Base-by-base conservation (phyloP, 1,284 basidiomycete genomes). In the Ceratobasidium sp. region DNA sequence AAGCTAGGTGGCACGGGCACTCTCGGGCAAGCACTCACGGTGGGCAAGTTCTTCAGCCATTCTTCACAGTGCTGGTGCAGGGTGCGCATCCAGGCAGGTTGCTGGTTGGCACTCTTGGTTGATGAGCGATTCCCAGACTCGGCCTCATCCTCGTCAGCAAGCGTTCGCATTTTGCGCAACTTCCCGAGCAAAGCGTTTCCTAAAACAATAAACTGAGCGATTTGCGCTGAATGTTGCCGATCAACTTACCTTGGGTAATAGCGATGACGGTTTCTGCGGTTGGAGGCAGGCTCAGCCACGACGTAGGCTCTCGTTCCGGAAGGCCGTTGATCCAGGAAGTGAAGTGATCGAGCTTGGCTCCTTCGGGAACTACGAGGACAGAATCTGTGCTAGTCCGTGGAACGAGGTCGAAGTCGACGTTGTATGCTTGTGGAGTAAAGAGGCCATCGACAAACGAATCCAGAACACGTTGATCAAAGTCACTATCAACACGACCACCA, bases 201-300 rank as follows among this genome's bases (percentile, higher is more conserved):
- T 96, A 74, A 10, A 54, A 38, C 60, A 12, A 68, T 68, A 54
- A 70, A 13, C 71, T 75, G 20, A 74, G 54, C 70, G 29, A 13
- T 10, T 8, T 12, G 13, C 55, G 73, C 20, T 73, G 40, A 53
- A 15, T n/a, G 7, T 13, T 31, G 27, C 13, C 25, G 27, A 17
- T n/a, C 5, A 1, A 75, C 82, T 74, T 75, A 93, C 95, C 95
- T 84, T 96, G 92, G 1, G 91, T 90, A 57, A 93, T 80, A 7
- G 95, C 94, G 73, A 97, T 95, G 42, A 97, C 89, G 27, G 89
- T 87, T 77, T 97, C 94, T 20, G 95, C 94, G 20, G 91, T 92
- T 0, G 91, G 89, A 3, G 95, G 94, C 32, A 98, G 83, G 75
- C 92, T 92, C 60, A 98, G 83, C 94, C 95, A 97, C 32, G 92